Evolutionary conservation across 1,139 yeast species (phyloP).

Genomic region (Blastobotrys capitulatus): DNA sequence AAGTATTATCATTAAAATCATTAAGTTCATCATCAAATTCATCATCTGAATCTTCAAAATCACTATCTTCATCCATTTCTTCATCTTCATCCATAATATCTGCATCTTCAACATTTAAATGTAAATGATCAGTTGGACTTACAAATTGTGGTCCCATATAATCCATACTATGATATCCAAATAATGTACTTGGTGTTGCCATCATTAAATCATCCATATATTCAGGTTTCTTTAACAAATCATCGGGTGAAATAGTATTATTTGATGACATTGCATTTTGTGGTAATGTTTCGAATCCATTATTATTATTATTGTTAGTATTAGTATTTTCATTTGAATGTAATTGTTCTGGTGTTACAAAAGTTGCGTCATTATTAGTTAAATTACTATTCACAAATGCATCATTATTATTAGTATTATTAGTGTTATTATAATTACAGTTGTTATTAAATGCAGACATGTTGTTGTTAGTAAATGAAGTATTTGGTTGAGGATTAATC

Average conservation of each 20-base stretch:
- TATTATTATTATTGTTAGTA: constrained; percentile 14
- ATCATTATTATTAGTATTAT: background rate
- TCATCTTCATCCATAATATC: constrained; percentile 26
- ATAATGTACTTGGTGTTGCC: background rate
- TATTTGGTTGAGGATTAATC: background rate
- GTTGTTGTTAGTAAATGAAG: background rate
- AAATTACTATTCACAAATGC: background rate
- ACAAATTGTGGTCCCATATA: constrained; percentile 11
- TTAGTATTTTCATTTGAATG: constrained; percentile 1
- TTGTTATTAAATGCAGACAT: too few species aligned
- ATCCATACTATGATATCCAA: constrained; percentile 10
- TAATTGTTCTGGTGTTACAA: background rate
- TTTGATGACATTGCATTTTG: too few species aligned
- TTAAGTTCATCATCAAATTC: constrained; percentile 11
- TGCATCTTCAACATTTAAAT: constrained; percentile 20
- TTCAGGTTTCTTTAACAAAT: constrained; percentile 20
- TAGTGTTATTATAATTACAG: background rate
- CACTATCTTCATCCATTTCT: constrained; percentile 30
- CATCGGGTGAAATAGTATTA: constrained; percentile 16
- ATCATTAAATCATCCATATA: constrained; percentile 14
- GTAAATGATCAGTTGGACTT: constrained; percentile 10
- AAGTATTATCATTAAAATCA: constrained; percentile 8
- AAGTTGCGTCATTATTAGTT: background rate
- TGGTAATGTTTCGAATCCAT: too few species aligned
- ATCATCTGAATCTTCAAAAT: constrained; percentile 24